phyloP scores from a whole-genome alignment of 225 moss, liverwort and hornwort genomes.

The Sphagnum contortum region DNA sequence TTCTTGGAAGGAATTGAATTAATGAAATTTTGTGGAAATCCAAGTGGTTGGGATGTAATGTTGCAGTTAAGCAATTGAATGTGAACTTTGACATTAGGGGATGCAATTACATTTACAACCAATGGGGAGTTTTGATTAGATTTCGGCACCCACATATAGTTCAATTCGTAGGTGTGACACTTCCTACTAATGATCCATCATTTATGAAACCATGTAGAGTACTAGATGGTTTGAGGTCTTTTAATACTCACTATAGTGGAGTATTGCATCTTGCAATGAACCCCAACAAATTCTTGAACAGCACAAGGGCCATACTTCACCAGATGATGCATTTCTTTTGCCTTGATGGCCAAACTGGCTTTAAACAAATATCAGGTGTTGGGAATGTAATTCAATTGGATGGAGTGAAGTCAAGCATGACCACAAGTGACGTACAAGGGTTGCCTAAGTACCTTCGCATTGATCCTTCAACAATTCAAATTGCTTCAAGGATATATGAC shows the following conservation, averaged over 20 bases:
- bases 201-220: background rate
- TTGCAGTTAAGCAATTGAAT: too few species aligned
- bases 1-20: too few species aligned
- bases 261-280: background rate
- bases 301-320: background rate
- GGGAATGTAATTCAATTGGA: accelerated
- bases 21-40: too few species aligned
- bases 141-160: conserved; percentile 28
- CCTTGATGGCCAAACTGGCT: background rate
- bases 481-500: background rate
- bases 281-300: background rate
- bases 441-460: conserved; percentile 19
- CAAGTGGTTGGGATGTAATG: too few species aligned
- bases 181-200: background rate
- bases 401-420: background rate
- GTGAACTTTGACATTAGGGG: too few species aligned
- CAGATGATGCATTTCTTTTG: background rate
- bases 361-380: background rate
- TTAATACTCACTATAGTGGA: background rate
- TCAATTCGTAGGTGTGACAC: conserved; percentile 12
- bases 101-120: too few species aligned
- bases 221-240: conserved; percentile 2
- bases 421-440: background rate
- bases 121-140: background rate
- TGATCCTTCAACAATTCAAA: background rate